Evolutionary conservation across 2,329 filamentous ascomycete species (phyloP).

Genomic region (Claviceps pazoutovae): DNA sequence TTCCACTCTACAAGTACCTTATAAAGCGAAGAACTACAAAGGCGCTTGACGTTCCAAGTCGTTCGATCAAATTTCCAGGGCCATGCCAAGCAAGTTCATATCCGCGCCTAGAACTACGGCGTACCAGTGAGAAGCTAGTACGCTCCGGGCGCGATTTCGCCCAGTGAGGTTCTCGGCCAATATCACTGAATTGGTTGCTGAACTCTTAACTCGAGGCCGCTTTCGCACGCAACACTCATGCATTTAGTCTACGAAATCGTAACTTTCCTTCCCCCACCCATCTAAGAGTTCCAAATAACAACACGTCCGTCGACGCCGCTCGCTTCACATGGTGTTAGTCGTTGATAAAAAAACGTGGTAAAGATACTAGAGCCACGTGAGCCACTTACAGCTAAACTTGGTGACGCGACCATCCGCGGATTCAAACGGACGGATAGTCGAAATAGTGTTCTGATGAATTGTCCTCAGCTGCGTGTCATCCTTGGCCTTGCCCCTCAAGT

Average conservation of each 20-base stretch:
- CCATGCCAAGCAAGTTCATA: too few species aligned
- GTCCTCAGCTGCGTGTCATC: slow-evolving; percentile 93
- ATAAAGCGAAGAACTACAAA: too few species aligned
- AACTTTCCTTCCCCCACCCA: background rate
- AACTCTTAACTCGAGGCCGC: too few species aligned
- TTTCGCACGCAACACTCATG: too few species aligned
- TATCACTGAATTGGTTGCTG: too few species aligned
- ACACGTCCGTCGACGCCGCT: slow-evolving; percentile 73
- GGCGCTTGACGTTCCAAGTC: too few species aligned
- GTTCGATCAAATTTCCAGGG: too few species aligned
- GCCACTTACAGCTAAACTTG: slow-evolving; percentile 76
- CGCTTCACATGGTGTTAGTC: slow-evolving; percentile 32
- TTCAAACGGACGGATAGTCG: slow-evolving; percentile 66
- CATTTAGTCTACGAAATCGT: background rate
- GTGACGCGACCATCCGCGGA: slow-evolving; percentile 47
- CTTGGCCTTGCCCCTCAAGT: slow-evolving; percentile 82
- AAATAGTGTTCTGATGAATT: slow-evolving; percentile 92
- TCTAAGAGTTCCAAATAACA: slow-evolving; percentile 60
- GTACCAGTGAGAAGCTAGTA: too few species aligned
- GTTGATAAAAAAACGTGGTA: slow-evolving; percentile 6
- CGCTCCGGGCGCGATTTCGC: too few species aligned
- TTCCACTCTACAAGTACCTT: too few species aligned
- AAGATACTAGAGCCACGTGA: background rate
- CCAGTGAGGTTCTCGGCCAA: too few species aligned
- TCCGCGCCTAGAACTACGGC: too few species aligned